Conservation (phyloP, 176 grass and related monocot species). For the Hordeum marinum region DNA sequence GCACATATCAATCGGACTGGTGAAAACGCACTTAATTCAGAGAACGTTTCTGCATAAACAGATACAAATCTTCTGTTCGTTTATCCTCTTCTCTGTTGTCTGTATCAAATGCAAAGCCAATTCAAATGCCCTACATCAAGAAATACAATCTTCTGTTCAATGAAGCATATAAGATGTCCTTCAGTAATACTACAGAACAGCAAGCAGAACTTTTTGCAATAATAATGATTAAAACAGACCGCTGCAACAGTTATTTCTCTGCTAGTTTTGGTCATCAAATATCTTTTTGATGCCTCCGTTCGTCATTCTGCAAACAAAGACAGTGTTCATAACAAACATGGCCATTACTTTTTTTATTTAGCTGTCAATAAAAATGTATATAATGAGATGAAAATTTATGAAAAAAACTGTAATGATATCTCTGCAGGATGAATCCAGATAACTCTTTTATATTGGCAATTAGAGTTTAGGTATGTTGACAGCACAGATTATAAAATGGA, state of each 20-base stretch:
- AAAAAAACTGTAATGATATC: not conserved
- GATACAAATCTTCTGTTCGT: not conserved
- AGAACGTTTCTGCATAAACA: not conserved
- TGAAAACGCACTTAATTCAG: not conserved
- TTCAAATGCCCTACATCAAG: not conserved
- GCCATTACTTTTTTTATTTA: not conserved
- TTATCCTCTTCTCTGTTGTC: not conserved
- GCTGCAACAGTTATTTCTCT: not conserved
- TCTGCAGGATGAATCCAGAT: not conserved
- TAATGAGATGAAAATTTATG: not conserved
- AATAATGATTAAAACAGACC: not conserved
- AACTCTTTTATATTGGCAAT: not conserved
- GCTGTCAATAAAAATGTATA: not conserved
- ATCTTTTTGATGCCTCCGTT: not conserved
- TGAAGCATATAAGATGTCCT: not conserved
- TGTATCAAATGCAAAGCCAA: not conserved
- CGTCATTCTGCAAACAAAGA: not conserved
- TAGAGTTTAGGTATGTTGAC: not conserved
- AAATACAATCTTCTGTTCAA: not conserved
- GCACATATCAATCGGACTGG: not conserved
- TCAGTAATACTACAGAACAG: not conserved
- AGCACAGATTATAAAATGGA: not conserved
- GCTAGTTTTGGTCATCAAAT: not conserved
- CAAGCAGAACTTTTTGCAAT: not conserved
- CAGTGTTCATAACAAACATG: not conserved